Evolutionary conservation across 2,329 filamentous ascomycete species (phyloP), one percentile per base, ranked within the genome.

Genomic region (Bisporella sp.): DNA sequence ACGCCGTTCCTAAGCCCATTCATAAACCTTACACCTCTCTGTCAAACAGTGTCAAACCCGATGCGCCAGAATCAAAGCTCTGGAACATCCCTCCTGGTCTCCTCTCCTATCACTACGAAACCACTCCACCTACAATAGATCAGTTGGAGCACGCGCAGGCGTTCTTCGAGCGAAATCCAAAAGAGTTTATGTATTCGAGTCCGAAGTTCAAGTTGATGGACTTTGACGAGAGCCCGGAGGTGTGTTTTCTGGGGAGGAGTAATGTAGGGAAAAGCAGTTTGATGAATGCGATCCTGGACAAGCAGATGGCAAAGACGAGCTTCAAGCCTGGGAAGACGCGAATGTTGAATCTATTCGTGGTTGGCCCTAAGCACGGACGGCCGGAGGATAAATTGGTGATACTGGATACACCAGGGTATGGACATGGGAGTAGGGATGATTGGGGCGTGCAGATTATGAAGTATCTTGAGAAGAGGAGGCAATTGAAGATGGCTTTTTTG

Each of bases 351-450:
- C 78, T 79, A 0, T 87, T 82, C 63, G 77, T 76, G 2, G 71
- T 85, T 21, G 73, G 79, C n/a, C 44, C 73, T 66, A 48, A 47
- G 21, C 53, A 59, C 31, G 57, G 63, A 21, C 50, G 62, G 31
- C 52, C 54, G 5, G 56, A 55, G 35, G 60, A 62, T 21, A 59
- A 62, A 46, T 61, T 85, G 31, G 74, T 82, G 0, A 72, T 89
- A 33, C 71, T 88, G 21, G 84, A 89, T 64, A 85, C 85, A 77
- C 85, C 84, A 1, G 84, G 84, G 0, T 88, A 88, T 61, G 84
- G 84, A 4, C 74, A 78, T 50, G 82, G 76, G 1, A 81, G 78
- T 60, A 68, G 75, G 33, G 65, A 71, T 6, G 77, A 79, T 58
- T 87, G 84, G 82, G 84, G 84, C 0, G 62, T 66, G 29, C 79